Evolutionary conservation across 768 basidiomycete species (phyloP).

Genomic region (Agrocybe pediades): DNA sequence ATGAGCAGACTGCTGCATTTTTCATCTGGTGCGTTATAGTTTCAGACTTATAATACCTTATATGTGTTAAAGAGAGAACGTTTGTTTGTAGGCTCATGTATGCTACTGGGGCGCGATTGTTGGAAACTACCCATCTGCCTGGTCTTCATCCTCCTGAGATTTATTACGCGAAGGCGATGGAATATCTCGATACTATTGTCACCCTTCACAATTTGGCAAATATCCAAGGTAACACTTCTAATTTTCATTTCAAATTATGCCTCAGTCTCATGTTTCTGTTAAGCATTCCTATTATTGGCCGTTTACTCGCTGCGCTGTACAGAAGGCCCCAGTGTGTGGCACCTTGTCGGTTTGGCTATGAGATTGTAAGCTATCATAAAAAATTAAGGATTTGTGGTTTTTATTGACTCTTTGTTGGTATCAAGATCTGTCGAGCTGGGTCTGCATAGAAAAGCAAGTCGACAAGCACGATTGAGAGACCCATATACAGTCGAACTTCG

Average conservation of each 20-base stretch:
- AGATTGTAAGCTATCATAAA: slow-evolving; percentile 10
- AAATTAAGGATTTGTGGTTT: too few relatives aligned
- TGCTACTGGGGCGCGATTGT: slow-evolving; percentile 6
- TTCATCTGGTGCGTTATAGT: slow-evolving; percentile 5
- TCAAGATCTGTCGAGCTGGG: slow-evolving; percentile 7
- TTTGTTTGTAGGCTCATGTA: slow-evolving; percentile 4
- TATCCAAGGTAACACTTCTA: slow-evolving; percentile 9
- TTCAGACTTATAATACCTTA: neutral
- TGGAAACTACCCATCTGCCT: slow-evolving; percentile 10
- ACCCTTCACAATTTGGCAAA: slow-evolving; percentile 7
- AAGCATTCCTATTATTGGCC: slow-evolving; percentile 7
- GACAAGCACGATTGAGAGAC: slow-evolving; percentile 5
- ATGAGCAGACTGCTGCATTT: slow-evolving; percentile 4
- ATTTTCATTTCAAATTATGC: too few relatives aligned
- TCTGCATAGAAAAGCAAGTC: slow-evolving; percentile 5
- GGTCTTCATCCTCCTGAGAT: slow-evolving; percentile 26
- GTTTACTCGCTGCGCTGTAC: slow-evolving; percentile 5
- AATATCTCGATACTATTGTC: slow-evolving; percentile 7
- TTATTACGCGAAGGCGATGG: slow-evolving; percentile 15
- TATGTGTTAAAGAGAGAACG: neutral
- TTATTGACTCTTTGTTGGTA: neutral
- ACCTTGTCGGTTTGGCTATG: slow-evolving; percentile 4
- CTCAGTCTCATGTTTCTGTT: neutral
- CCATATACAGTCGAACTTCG: slow-evolving; percentile 9
- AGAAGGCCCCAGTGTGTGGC: slow-evolving; percentile 11